Evolutionary conservation across 306 rosid species (phyloP).

Genomic region (Abrus pulchellus): DNA sequence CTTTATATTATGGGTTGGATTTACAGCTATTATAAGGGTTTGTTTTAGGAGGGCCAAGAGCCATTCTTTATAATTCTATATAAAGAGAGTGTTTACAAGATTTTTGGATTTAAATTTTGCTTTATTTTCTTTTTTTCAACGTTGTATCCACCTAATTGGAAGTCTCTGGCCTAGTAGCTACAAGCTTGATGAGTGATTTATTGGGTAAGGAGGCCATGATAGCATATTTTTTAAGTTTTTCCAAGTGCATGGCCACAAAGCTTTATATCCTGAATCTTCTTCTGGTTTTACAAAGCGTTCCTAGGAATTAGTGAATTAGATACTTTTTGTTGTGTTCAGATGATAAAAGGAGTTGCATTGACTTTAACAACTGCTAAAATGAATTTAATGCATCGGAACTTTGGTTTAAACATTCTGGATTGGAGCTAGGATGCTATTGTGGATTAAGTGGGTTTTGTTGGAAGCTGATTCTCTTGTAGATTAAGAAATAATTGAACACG

Average conservation of each 20-base stretch:
- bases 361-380: constrained; percentile 2
- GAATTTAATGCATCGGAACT: neutral
- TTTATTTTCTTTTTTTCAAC: neutral
- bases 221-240: constrained; percentile 3
- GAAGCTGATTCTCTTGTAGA: neutral
- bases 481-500: constrained; percentile 28
- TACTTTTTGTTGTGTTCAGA: constrained; percentile 5
- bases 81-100: neutral
- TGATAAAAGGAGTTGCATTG: constrained; percentile 27
- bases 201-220: neutral
- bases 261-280: constrained; percentile 8
- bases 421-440: constrained; percentile 20
- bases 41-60: neutral
- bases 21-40: neutral
- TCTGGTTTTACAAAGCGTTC: constrained; percentile 13
- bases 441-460: constrained; percentile 17
- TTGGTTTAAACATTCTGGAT: neutral
- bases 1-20: constrained; percentile 4
- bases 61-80: constrained; percentile 8
- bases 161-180: constrained; percentile 13
- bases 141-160: constrained; percentile 4
- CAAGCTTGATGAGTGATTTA: constrained; percentile 10
- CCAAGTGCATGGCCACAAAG: neutral
- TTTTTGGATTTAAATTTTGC: neutral
- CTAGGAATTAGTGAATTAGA: neutral